phyloP scores from a whole-genome alignment of 257 asterid genomes.

The Rubia yunnanensis region DNA sequence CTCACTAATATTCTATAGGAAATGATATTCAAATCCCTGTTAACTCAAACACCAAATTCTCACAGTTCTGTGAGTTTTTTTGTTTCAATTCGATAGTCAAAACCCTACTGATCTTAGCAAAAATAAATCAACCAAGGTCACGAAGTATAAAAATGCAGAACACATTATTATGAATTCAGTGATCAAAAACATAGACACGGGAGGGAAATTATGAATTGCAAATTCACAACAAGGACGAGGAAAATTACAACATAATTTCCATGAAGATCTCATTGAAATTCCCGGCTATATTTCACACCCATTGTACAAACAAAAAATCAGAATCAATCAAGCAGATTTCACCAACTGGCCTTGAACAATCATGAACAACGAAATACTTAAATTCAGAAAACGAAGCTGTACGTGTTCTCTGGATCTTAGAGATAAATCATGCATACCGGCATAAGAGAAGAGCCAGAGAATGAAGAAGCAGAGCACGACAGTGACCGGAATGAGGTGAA shows the following conservation, averaged over 20 bases:
- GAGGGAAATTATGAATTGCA: not conserved
- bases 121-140: too few relatives aligned
- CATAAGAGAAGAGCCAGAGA: conserved; percentile 47
- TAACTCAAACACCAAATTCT: not conserved
- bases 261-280: not conserved
- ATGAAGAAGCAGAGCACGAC: conserved; percentile 39
- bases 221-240: not conserved
- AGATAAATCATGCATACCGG: conserved; percentile 23
- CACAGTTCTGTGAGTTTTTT: not conserved
- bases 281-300: not conserved
- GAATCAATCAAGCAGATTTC: not conserved
- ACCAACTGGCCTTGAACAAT: not conserved
- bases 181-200: too few relatives aligned
- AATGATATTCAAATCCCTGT: not conserved
- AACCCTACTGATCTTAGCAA: too few relatives aligned
- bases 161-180: not conserved
- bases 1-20: not conserved
- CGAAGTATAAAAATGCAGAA: not conserved
- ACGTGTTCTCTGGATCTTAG: not conserved
- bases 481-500: conserved; percentile 36
- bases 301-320: not conserved
- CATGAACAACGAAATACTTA: not conserved
- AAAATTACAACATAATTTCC: not conserved
- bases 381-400: not conserved
- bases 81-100: too few relatives aligned